Conservation (phyloP, 306 rosid genomes). For the Glycine tomentella region DNA sequence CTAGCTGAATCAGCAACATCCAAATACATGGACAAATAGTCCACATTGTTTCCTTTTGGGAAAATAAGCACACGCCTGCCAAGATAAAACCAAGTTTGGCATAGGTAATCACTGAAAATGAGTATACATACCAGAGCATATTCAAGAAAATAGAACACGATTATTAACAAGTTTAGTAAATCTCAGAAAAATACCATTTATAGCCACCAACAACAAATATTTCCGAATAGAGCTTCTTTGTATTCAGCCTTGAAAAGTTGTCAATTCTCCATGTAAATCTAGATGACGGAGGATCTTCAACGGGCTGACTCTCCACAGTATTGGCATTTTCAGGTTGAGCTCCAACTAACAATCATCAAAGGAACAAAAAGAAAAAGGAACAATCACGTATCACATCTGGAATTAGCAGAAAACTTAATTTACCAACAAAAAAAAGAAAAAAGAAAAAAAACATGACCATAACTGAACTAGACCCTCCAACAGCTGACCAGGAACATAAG, state of each 20-base stretch:
- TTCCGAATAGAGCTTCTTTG: constrained; percentile 57
- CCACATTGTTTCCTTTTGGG: constrained; percentile 97
- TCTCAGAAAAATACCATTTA: constrained; percentile 52
- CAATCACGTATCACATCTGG: constrained; percentile 30
- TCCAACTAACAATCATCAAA: constrained; percentile 47
- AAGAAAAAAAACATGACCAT: not conserved
- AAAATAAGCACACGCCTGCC: constrained; percentile 86
- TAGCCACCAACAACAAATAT: constrained; percentile 54
- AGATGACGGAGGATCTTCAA: constrained; percentile 50
- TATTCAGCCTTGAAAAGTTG: constrained; percentile 54
- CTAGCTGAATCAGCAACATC: constrained; percentile 83
- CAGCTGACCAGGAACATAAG: constrained; percentile 10
- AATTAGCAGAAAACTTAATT: not conserved
- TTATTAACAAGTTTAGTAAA: constrained; percentile 3
- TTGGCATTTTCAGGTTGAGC: constrained; percentile 56
- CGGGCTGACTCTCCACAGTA: constrained; percentile 58
- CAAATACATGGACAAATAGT: constrained; percentile 91
- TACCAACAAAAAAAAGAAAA: not conserved
- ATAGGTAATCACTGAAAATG: constrained; percentile 13
- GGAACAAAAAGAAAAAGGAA: constrained; percentile 15
- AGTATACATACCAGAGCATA: constrained; percentile 1
- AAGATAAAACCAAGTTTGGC: constrained; percentile 28
- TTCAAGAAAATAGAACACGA: not conserved
- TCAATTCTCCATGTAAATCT: constrained; percentile 61
- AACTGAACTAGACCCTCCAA: constrained; percentile 39